phyloP scores from a whole-genome alignment of 2,329 filamentous ascomycete genomes.

The Xylariaceae sp. region DNA sequence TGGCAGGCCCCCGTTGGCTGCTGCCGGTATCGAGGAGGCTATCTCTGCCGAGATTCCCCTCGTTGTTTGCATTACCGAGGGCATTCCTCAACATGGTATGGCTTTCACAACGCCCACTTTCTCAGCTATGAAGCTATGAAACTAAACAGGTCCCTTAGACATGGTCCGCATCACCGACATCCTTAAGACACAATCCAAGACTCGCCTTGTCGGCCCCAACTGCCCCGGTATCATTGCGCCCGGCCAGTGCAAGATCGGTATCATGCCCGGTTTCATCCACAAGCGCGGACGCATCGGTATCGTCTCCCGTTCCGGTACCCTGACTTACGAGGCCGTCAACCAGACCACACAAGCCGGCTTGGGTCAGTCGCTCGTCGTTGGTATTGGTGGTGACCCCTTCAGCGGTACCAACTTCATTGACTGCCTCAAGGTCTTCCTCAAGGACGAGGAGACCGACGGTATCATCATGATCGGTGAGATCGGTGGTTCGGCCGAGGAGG shows the following conservation, averaged over 20 bases:
- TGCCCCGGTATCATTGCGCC: slow-evolving; percentile 94
- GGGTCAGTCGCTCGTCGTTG: slow-evolving; percentile 95
- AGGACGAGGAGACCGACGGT: slow-evolving; percentile 93
- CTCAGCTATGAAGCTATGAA: neutral
- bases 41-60: slow-evolving; percentile 88
- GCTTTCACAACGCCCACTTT: slow-evolving; percentile 16
- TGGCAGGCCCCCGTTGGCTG: slow-evolving; percentile 77
- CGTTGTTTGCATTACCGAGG: slow-evolving; percentile 96
- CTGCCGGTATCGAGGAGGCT: slow-evolving; percentile 94
- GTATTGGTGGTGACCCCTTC: slow-evolving; percentile 98
- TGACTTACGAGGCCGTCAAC: slow-evolving; percentile 99
- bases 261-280: slow-evolving; percentile 99
- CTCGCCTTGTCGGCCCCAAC: slow-evolving; percentile 92
- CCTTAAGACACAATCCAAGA: slow-evolving; percentile 96
- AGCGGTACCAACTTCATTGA: slow-evolving; percentile 99
- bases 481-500: slow-evolving; percentile 94
- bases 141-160: slow-evolving; percentile 48
- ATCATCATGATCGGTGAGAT: slow-evolving; percentile 99
- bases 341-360: slow-evolving; percentile 96
- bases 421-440: slow-evolving; percentile 93
- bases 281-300: slow-evolving; percentile 98
- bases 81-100: slow-evolving; percentile 92
- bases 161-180: slow-evolving; percentile 99
- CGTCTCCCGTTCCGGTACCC: slow-evolving; percentile 93
- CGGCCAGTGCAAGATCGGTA: slow-evolving; percentile 99